phyloP scores from a whole-genome alignment of 73 alveolate genomes.

The Strombidium stylifer region DNA sequence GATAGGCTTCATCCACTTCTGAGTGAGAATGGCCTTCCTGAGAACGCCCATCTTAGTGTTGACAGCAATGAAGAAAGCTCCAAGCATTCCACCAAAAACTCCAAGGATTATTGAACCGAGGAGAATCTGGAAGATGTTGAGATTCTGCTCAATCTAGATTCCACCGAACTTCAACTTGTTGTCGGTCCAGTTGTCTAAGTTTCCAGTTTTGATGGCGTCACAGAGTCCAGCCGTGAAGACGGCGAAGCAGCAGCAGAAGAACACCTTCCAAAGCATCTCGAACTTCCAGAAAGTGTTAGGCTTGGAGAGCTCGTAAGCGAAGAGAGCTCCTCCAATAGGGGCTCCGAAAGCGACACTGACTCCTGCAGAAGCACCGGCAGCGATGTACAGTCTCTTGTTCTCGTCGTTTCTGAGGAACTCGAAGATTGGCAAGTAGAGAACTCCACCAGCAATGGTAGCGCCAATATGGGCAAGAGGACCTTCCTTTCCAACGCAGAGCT shows the following conservation, averaged over 20 bases:
- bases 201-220: slow-evolving; percentile 3
- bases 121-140: slow-evolving; percentile 8
- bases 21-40: slow-evolving; percentile 33
- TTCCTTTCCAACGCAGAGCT: slow-evolving; percentile 48
- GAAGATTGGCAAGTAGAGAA: slow-evolving; percentile 32
- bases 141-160: too few species aligned
- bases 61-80: slow-evolving; percentile 29
- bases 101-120: slow-evolving; percentile 26
- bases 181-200: slow-evolving; percentile 5
- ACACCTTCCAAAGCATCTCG: slow-evolving; percentile 38
- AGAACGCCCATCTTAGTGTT: slow-evolving; percentile 13
- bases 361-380: slow-evolving; percentile 61
- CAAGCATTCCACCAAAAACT: slow-evolving; percentile 39
- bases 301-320: slow-evolving; percentile 52
- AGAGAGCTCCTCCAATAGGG: slow-evolving; percentile 56
- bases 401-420: slow-evolving; percentile 36
- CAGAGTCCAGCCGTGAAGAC: slow-evolving; percentile 14
- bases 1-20: neutral
- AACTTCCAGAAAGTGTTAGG: slow-evolving; percentile 53
- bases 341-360: slow-evolving; percentile 61
- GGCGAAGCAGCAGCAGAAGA: slow-evolving; percentile 35
- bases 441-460: slow-evolving; percentile 30
- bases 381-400: slow-evolving; percentile 41
- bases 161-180: too few species aligned
- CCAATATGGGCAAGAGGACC: slow-evolving; percentile 69